Conservation (phyloP, 768 basidiomycete species). For the Paxillus rubicundulus region DNA sequence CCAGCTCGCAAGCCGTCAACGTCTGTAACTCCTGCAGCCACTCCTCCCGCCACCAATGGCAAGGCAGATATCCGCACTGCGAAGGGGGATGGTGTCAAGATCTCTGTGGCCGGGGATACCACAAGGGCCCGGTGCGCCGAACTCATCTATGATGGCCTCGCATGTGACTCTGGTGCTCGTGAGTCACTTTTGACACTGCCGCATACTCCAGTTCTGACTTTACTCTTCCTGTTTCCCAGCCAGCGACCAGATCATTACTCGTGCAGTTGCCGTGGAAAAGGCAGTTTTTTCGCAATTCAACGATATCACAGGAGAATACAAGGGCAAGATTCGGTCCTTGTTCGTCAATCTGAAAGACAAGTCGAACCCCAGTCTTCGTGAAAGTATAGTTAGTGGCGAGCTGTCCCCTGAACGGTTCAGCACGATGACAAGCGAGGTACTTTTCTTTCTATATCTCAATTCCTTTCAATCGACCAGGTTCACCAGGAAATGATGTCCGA, state of each 20-base stretch:
- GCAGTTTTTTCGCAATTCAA: conserved; percentile 50
- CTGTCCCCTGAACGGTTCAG: conserved; percentile 66
- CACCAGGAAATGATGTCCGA: conserved; percentile 93
- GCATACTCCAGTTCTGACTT: neutral
- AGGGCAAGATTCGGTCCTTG: conserved; percentile 79
- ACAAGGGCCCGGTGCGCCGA: conserved; percentile 86
- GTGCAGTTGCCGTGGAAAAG: conserved; percentile 71
- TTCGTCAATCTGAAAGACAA: conserved; percentile 96
- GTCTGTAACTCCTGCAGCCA: conserved; percentile 39
- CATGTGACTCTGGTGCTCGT: conserved; percentile 86
- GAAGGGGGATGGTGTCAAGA: conserved; percentile 69
- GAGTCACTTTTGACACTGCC: conserved; percentile 35
- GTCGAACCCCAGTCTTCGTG: conserved; percentile 83
- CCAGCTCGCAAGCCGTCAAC: conserved; percentile 34
- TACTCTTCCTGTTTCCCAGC: conserved; percentile 40
- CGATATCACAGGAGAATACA: conserved; percentile 52
- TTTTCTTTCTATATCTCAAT: neutral
- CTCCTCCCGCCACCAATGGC: conserved; percentile 29
- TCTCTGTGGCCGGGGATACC: conserved; percentile 56
- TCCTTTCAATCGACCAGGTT: neutral
- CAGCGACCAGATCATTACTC: conserved; percentile 59
- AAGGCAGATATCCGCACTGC: conserved; percentile 48
- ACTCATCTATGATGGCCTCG: conserved; percentile 89
- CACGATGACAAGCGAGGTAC: conserved; percentile 78
- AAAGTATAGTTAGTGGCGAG: conserved; percentile 82